These are phyloP conservation scores for Ceratocystis alfenasii DNA, from an alignment of 2,329 filamentous ascomycete genomes.

Conservation along the genomic window DNA sequence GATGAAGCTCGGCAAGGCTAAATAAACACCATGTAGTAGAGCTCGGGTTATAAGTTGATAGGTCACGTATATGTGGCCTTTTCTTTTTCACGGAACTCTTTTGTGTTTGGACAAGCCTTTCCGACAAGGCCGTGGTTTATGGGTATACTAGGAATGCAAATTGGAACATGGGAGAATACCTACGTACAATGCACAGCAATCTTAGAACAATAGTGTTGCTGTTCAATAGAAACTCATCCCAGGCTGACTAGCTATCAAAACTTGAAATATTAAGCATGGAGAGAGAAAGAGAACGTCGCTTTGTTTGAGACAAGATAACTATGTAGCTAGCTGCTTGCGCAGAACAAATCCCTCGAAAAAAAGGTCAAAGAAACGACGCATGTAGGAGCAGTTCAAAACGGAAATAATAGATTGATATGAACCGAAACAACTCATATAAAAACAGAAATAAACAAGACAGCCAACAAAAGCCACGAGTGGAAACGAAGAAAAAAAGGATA, in stretches of 20 bases:
- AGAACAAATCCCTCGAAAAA: not conserved
- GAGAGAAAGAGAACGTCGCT: not conserved
- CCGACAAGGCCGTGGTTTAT: too few species aligned
- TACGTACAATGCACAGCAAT: too few species aligned
- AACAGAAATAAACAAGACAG: conserved; percentile 13
- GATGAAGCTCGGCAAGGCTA: conserved; percentile 4
- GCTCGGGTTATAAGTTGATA: too few species aligned
- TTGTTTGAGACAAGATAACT: conserved; percentile 1
- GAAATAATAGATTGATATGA: conserved; percentile 12
- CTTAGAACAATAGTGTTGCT: too few species aligned
- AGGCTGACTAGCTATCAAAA: not conserved
- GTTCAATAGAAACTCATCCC: too few species aligned
- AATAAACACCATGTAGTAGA: not conserved
- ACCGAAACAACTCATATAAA: conserved; percentile 11
- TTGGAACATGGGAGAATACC: too few species aligned
- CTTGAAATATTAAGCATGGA: not conserved
- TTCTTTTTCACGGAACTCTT: too few species aligned
- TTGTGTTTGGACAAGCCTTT: too few species aligned
- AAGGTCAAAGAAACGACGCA: too few species aligned
- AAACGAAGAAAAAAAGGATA: conserved; percentile 15
- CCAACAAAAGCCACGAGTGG: conserved; percentile 6
- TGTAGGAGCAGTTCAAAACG: not conserved
- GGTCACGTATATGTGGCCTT: too few species aligned
- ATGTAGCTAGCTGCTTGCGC: not conserved
- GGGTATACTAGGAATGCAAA: too few species aligned